Evolutionary conservation across 2,329 filamentous ascomycete genomes (phyloP).

Genomic region (Exophiala phaeomuriformis): DNA sequence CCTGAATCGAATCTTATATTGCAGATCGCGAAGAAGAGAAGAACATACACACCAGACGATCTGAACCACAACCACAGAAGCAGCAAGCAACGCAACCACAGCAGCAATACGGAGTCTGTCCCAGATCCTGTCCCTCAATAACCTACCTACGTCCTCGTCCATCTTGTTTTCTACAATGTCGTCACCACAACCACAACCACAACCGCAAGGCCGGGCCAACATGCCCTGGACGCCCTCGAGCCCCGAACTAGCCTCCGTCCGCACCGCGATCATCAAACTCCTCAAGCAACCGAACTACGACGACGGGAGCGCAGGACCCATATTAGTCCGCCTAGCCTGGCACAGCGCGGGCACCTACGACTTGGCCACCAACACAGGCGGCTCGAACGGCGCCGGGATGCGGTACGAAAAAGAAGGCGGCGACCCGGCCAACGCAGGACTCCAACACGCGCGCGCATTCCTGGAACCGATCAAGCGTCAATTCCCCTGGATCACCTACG

Average conservation of each 20-base stretch:
- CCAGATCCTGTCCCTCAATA: too few species aligned
- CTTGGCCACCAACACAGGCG: slow-evolving; percentile 52
- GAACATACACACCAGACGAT: too few species aligned
- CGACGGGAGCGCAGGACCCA: slow-evolving; percentile 57
- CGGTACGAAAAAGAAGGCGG: slow-evolving; percentile 58
- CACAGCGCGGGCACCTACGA: slow-evolving; percentile 60
- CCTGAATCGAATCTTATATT: too few species aligned
- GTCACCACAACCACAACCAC: neutral
- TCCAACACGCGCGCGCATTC: slow-evolving; percentile 57
- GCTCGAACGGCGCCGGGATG: slow-evolving; percentile 60
- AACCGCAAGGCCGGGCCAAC: neutral
- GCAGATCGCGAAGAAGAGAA: too few species aligned
- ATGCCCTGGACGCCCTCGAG: neutral
- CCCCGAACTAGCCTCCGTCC: slow-evolving; percentile 40
- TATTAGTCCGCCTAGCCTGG: slow-evolving; percentile 59
- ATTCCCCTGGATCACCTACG: slow-evolving; percentile 58
- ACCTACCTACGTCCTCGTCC: too few species aligned
- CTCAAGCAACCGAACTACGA: slow-evolving; percentile 57
- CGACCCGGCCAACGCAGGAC: slow-evolving; percentile 58
- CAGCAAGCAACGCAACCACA: too few species aligned
- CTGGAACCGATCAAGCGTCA: slow-evolving; percentile 55
- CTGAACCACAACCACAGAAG: too few species aligned
- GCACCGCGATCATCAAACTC: slow-evolving; percentile 47
- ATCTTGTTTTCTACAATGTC: neutral
- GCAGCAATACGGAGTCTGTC: too few species aligned